Percentiles rank a stretch among this genome's conserved stretches.
Conservation (phyloP, 495 filamentous ascomycete species). For the Trichoderma virens region DNA sequence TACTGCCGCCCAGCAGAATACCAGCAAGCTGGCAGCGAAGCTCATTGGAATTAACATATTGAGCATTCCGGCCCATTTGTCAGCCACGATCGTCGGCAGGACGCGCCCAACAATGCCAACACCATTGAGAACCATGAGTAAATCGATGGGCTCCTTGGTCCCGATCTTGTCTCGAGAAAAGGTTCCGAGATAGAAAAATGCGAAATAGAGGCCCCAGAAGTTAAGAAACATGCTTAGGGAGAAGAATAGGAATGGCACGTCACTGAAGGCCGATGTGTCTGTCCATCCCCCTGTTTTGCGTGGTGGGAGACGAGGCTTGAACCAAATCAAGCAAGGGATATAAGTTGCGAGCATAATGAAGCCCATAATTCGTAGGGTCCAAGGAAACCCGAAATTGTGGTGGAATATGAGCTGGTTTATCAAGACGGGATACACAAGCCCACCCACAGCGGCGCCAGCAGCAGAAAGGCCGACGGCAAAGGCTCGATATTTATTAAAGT, state of each 20-base stretch:
- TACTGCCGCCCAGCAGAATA: constrained; percentile 25
- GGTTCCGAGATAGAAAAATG: constrained; percentile 30
- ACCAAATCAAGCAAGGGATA: constrained; percentile 34
- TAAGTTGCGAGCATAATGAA: constrained; percentile 47
- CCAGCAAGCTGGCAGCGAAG: constrained; percentile 21
- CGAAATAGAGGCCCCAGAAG: constrained; percentile 20
- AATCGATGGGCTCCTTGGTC: constrained; percentile 35
- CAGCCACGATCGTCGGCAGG: constrained; percentile 35
- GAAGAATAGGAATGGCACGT: constrained; percentile 42
- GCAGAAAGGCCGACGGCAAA: constrained; percentile 56
- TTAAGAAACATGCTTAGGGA: constrained; percentile 49
- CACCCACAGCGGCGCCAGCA: constrained; percentile 56
- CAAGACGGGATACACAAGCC: constrained; percentile 49
- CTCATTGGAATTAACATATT: constrained; percentile 27
- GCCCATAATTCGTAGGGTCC: constrained; percentile 51
- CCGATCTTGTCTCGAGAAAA: constrained; percentile 18
- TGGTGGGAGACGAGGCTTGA: constrained; percentile 17
- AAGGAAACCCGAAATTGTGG: constrained; percentile 45
- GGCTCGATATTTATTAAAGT: constrained; percentile 56
- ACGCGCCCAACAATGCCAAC: constrained; percentile 40
- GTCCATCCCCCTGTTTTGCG: constrained; percentile 12
- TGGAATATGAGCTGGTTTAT: constrained; percentile 42
- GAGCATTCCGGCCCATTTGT: constrained; percentile 32
- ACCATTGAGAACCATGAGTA: constrained; percentile 34
- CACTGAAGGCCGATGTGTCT: constrained; percentile 20